Percentiles rank a stretch among this genome's conserved stretches.
These are phyloP conservation scores for Rhizoclosmatium sp. DNA, from an alignment of 192 early-diverging fungal species.

Conservation along the genomic window DNA sequence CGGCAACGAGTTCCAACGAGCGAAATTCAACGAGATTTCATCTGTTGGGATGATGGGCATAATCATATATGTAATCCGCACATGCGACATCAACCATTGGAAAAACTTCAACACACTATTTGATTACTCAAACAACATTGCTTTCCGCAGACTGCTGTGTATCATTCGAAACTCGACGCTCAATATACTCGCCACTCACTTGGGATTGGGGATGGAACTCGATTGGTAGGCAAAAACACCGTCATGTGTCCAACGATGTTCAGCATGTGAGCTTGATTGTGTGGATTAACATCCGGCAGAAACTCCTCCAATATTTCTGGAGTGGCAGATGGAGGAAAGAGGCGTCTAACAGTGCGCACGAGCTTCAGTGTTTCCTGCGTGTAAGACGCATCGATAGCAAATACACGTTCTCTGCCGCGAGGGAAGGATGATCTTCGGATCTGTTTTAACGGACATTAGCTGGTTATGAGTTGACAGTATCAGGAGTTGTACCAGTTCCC, in stretches of 20 bases:
- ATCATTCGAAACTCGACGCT: too few relatives aligned
- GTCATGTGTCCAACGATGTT: constrained; percentile 65
- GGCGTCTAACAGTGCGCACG: constrained; percentile 47
- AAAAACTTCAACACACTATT: not conserved
- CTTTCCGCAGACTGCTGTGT: too few relatives aligned
- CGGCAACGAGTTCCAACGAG: too few relatives aligned
- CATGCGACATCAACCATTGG: not conserved
- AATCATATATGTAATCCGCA: too few relatives aligned
- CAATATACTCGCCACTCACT: too few relatives aligned
- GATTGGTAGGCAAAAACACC: constrained; percentile 73
- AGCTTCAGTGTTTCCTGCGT: constrained; percentile 44
- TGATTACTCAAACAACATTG: too few relatives aligned
- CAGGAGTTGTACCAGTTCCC: constrained; percentile 44
- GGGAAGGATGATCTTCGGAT: constrained; percentile 66
- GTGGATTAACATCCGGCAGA: constrained; percentile 75
- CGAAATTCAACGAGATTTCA: too few relatives aligned
- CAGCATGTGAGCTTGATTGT: constrained; percentile 68
- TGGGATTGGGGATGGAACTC: not conserved
- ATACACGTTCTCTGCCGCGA: constrained; percentile 71
- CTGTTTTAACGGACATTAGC: constrained; percentile 10
- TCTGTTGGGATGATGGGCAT: too few relatives aligned
- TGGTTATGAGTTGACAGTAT: not conserved
- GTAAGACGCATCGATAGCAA: constrained; percentile 58
- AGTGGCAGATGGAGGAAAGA: constrained; percentile 72
- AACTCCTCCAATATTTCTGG: constrained; percentile 80